These are phyloP conservation scores for Backusella mclennaniae DNA, from an alignment of 192 early-diverging fungal genomes.

Conservation along the genomic window DNA sequence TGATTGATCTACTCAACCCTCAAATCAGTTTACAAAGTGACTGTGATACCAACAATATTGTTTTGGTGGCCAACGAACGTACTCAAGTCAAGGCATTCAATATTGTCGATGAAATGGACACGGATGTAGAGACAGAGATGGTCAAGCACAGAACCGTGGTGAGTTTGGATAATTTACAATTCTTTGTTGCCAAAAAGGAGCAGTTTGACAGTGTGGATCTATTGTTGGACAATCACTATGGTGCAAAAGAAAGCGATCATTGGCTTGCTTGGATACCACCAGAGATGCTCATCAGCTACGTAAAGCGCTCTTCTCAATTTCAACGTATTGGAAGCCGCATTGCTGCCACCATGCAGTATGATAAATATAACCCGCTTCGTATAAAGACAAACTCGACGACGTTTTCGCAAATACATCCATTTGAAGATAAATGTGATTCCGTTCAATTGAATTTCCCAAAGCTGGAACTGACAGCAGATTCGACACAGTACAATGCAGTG, in stretches of 20 bases:
- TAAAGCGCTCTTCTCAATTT: constrained; percentile 45
- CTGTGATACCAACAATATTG: constrained; percentile 44
- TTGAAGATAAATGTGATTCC: constrained; percentile 64
- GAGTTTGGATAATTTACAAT: constrained; percentile 63
- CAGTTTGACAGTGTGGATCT: constrained; percentile 43
- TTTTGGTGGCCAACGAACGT: constrained; percentile 56
- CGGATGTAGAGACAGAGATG: constrained; percentile 36
- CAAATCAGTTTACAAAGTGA: constrained; percentile 70
- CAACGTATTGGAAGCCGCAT: constrained; percentile 59
- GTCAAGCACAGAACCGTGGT: constrained; percentile 63
- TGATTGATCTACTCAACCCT: constrained; percentile 67
- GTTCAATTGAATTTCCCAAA: constrained; percentile 73
- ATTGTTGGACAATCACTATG: constrained; percentile 46
- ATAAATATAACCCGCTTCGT: constrained; percentile 69
- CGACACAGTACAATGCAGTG: constrained; percentile 71
- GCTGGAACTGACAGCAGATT: constrained; percentile 69
- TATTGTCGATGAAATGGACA: constrained; percentile 56
- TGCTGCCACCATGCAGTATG: constrained; percentile 54
- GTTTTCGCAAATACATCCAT: constrained; percentile 26
- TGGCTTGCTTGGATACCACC: constrained; percentile 73
- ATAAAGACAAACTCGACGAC: constrained; percentile 42
- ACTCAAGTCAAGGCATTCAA: constrained; percentile 56
- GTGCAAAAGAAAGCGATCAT: constrained; percentile 38
- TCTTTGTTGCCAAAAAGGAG: constrained; percentile 53
- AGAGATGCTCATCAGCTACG: constrained; percentile 60